Evolutionary conservation across 495 filamentous ascomycete species (phyloP).

Genomic region (Elasticomyces elasticus): DNA sequence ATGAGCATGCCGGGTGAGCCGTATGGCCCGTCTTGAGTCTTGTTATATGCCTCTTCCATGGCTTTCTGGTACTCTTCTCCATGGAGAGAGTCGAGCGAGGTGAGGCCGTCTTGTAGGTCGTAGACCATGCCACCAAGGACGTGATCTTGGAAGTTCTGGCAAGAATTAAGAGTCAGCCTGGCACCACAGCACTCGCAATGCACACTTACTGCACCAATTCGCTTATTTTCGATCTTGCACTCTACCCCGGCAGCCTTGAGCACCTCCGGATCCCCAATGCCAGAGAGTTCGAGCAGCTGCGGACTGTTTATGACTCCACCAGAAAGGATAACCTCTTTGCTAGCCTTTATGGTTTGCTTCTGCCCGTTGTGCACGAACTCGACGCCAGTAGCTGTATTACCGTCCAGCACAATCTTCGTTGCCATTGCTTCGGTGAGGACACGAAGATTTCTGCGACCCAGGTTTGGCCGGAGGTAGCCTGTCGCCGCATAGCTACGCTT

Average conservation of each 20-base stretch:
- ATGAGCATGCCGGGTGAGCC: constrained; percentile 28
- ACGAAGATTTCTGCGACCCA: constrained; percentile 16
- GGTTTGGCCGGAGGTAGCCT: constrained; percentile 22
- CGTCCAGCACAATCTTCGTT: constrained; percentile 20
- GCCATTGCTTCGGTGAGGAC: constrained; percentile 20
- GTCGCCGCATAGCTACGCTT: constrained; percentile 20
- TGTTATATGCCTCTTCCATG: constrained; percentile 23
- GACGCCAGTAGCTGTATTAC: constrained; percentile 20
- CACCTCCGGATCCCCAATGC: constrained; percentile 25
- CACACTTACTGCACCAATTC: constrained; percentile 13
- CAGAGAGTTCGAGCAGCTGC: constrained; percentile 27
- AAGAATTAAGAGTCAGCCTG: not conserved
- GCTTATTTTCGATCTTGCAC: constrained; percentile 16
- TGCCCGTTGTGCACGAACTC: constrained; percentile 24
- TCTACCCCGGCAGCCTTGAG: constrained; percentile 19
- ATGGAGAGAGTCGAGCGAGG: constrained; percentile 18
- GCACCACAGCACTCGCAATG: not conserved
- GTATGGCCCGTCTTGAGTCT: constrained; percentile 23
- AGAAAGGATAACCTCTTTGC: constrained; percentile 24
- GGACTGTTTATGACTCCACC: constrained; percentile 23
- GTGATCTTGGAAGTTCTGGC: constrained; percentile 25
- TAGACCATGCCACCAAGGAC: constrained; percentile 23
- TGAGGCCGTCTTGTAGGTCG: constrained; percentile 16
- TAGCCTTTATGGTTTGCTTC: constrained; percentile 16
- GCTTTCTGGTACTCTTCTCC: constrained; percentile 19